phyloP scores from a whole-genome alignment of 2,329 filamentous ascomycete genomes.

The Thielaviopsis euricoi region DNA sequence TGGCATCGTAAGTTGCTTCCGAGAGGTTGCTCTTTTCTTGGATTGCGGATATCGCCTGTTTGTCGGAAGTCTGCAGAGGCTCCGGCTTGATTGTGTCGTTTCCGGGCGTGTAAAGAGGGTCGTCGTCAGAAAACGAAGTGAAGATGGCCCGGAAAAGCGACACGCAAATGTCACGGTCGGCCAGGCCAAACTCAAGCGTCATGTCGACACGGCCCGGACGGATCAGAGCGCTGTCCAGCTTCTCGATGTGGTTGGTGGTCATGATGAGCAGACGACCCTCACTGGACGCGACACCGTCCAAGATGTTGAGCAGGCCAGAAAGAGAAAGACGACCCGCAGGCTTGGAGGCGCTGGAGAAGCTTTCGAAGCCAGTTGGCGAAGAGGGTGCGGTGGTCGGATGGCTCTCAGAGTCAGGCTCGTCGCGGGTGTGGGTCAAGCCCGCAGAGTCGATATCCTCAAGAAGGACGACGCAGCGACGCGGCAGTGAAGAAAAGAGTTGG shows the following conservation, averaged over 20 bases:
- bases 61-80: conserved; percentile 11
- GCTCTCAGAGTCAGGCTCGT: conserved; percentile 15
- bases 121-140: conserved; percentile 32
- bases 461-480: conserved; percentile 53
- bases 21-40: conserved; percentile 12
- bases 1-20: conserved; percentile 20
- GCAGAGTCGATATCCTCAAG: conserved; percentile 64
- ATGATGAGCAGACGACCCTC: conserved; percentile 48
- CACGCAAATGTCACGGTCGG: conserved; percentile 34
- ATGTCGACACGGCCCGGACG: conserved; percentile 46
- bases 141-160: conserved; percentile 44
- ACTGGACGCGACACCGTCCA: conserved; percentile 55
- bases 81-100: not conserved
- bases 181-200: conserved; percentile 37
- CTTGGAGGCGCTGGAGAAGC: not conserved
- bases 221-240: conserved; percentile 44
- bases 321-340: conserved; percentile 39
- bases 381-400: not conserved
- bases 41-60: conserved; percentile 17
- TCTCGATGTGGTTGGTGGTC: conserved; percentile 48
- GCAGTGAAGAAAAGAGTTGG: conserved; percentile 48
- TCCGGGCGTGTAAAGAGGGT: conserved; percentile 8
- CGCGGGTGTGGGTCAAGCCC: conserved; percentile 46
- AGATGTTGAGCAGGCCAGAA: conserved; percentile 63
- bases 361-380: not conserved